phyloP scores from a whole-genome alignment of 75 land plant genomes.

The Sequoia sempervirens region DNA sequence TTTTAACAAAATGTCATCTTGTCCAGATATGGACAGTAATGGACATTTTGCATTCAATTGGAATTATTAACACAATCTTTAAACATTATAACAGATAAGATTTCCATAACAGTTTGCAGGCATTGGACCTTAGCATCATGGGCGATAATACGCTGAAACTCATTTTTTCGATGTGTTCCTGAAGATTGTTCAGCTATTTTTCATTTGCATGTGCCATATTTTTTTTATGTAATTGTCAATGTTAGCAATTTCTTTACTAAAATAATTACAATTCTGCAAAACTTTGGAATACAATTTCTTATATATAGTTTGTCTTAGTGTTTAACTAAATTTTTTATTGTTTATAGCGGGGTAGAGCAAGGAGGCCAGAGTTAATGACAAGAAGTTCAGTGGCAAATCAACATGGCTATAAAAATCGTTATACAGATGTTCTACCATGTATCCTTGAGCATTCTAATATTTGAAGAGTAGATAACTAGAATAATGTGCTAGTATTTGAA shows the following conservation, averaged over 20 bases:
- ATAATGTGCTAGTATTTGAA: neutral
- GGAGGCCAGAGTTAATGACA: slow-evolving; percentile 26
- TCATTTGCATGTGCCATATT: neutral
- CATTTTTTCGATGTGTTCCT: neutral
- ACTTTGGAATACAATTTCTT: neutral
- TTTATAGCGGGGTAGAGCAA: slow-evolving; percentile 36
- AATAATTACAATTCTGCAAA: neutral
- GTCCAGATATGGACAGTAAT: neutral
- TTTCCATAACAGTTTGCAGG: neutral
- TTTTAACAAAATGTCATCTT: neutral
- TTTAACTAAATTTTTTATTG: slow-evolving; percentile 1
- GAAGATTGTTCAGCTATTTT: neutral
- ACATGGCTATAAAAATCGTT: slow-evolving; percentile 71
- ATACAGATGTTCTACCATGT: slow-evolving; percentile 85
- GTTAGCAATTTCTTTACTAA: neutral
- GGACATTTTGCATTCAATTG: neutral
- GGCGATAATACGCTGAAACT: neutral
- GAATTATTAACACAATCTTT: neutral
- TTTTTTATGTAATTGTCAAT: neutral
- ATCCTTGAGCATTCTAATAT: slow-evolving; percentile 6
- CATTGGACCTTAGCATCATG: neutral
- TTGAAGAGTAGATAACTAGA: neutral
- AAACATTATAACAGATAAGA: neutral
- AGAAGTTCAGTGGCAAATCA: slow-evolving; percentile 44
- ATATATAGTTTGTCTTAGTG: neutral